Percentiles rank a stretch among this genome's conserved stretches.
phyloP scores from a whole-genome alignment of 805 yeast species.

The Cyberlindnera euphorbiiphila region DNA sequence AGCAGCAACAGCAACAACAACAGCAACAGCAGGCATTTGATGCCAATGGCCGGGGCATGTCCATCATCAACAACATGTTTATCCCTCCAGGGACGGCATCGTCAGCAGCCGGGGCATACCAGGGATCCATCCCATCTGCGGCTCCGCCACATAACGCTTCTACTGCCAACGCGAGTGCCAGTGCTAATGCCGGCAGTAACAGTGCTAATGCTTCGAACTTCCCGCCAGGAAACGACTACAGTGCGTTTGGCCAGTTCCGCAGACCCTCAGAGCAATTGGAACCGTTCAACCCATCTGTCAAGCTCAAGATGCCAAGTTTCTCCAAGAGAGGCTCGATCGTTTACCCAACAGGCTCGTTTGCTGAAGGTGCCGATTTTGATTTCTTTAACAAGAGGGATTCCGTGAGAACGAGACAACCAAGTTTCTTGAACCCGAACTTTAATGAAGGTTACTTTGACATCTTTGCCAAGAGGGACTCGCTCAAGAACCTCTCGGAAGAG shows the following conservation, averaged over 20 bases:
- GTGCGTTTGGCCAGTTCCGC: constrained; percentile 31
- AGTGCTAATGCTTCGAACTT: not conserved
- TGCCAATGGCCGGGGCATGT: constrained; percentile 25
- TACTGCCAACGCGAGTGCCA: no score
- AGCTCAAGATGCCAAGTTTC: constrained; percentile 28
- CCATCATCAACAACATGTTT: constrained; percentile 26
- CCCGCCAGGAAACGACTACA: constrained; percentile 16
- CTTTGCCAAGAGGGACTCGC: constrained; percentile 28
- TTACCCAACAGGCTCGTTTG: constrained; percentile 7
- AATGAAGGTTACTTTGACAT: constrained; percentile 27
- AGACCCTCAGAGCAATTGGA: constrained; percentile 50
- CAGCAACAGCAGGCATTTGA: constrained; percentile 21
- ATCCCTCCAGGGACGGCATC: constrained; percentile 20
- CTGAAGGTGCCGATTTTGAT: constrained; percentile 17
- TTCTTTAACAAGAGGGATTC: constrained; percentile 27
- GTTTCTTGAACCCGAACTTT: constrained; percentile 23
- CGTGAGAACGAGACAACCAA: constrained; percentile 26
- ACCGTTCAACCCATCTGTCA: constrained; percentile 39
- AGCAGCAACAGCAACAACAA: no score
- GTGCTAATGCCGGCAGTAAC: no score
- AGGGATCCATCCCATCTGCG: not conserved
- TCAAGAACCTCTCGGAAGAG: constrained; percentile 20
- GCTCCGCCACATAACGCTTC: not conserved
- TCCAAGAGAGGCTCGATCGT: constrained; percentile 19
- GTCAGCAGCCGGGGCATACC: constrained; percentile 2